Percentiles rank a stretch among this genome's conserved stretches.
phyloP scores from a whole-genome alignment of 1,139 yeast species.

The Candida sojae region DNA sequence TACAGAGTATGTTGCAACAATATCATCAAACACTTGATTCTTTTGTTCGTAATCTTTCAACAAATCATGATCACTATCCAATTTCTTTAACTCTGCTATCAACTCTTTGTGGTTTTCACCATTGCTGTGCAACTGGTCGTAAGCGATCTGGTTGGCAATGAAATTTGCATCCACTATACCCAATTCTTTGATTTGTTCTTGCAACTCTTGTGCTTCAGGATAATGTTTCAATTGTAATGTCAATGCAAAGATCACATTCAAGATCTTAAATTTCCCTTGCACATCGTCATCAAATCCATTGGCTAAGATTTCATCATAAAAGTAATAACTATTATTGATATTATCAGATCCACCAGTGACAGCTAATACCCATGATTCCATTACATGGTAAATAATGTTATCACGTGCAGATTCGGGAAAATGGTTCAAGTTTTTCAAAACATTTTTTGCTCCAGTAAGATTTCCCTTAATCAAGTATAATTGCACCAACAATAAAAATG shows the following conservation, averaged over 20 bases:
- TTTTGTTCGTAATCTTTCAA: constrained; percentile 55
- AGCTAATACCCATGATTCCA: constrained; percentile 67
- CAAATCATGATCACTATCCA: constrained; percentile 52
- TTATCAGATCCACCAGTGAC: constrained; percentile 56
- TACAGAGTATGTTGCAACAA: constrained; percentile 51
- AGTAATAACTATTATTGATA: constrained; percentile 64
- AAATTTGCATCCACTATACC: constrained; percentile 48
- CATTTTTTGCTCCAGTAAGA: constrained; percentile 35
- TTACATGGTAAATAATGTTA: constrained; percentile 63
- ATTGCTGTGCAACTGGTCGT: constrained; percentile 49
- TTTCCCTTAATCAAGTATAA: constrained; percentile 44
- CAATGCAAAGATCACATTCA: constrained; percentile 41
- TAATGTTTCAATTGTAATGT: constrained; percentile 47
- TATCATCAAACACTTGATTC: constrained; percentile 53
- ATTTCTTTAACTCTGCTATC: constrained; percentile 38
- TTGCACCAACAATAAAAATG: constrained; percentile 45
- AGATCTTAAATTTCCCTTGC: constrained; percentile 37
- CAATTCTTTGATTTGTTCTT: constrained; percentile 42
- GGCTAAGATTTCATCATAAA: constrained; percentile 70
- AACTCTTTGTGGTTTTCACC: constrained; percentile 44
- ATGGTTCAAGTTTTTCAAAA: constrained; percentile 35
- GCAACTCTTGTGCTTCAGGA: constrained; percentile 49
- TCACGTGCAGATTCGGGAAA: constrained; percentile 58
- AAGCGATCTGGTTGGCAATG: constrained; percentile 59
- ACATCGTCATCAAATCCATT: constrained; percentile 44